Percentiles rank a stretch among this genome's conserved stretches.
These are phyloP conservation scores for Pseudotulostoma volvatum DNA, from an alignment of 495 filamentous ascomycete genomes.

Conservation along the genomic window DNA sequence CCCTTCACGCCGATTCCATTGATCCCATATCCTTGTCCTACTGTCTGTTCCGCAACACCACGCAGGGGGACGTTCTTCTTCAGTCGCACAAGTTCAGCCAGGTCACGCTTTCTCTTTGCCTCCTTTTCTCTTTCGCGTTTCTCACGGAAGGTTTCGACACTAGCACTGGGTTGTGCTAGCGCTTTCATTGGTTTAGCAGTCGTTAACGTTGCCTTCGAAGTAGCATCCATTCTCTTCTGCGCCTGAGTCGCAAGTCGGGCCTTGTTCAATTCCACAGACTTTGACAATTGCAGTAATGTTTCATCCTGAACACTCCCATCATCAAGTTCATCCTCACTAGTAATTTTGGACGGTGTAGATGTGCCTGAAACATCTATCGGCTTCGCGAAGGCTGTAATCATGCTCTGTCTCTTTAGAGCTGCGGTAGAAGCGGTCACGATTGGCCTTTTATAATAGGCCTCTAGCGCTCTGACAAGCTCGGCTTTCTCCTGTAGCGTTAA, in stretches of 20 bases:
- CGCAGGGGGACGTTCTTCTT: constrained; percentile 37
- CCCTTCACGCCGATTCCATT: constrained; percentile 59
- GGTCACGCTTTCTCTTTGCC: constrained; percentile 54
- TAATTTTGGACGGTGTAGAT: constrained; percentile 12
- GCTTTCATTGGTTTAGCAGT: constrained; percentile 17
- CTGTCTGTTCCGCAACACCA: constrained; percentile 38
- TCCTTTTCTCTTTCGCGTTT: constrained; percentile 56
- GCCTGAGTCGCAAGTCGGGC: constrained; percentile 21
- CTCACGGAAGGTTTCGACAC: constrained; percentile 41
- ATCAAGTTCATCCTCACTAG: constrained; percentile 29
- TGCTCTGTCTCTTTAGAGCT: constrained; percentile 44
- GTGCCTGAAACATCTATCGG: constrained; percentile 21
- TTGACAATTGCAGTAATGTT: constrained; percentile 27
- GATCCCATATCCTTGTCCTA: constrained; percentile 63
- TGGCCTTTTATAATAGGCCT: constrained; percentile 50
- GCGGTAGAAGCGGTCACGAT: constrained; percentile 29
- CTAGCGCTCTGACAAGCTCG: constrained; percentile 61
- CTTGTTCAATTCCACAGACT: constrained; percentile 34
- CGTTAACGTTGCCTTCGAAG: constrained; percentile 21
- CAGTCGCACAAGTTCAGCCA: constrained; percentile 46
- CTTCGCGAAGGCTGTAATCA: constrained; percentile 47
- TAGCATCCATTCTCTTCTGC: constrained; percentile 19
- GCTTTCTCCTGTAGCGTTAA: constrained; percentile 62
- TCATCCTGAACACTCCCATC: constrained; percentile 24
- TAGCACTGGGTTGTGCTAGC: constrained; percentile 23